A percentile compares a stretch with the other conserved stretches of the same genome.
Conservation (phyloP, 2,329 filamentous ascomycete species). For the Fusarium palustre region DNA sequence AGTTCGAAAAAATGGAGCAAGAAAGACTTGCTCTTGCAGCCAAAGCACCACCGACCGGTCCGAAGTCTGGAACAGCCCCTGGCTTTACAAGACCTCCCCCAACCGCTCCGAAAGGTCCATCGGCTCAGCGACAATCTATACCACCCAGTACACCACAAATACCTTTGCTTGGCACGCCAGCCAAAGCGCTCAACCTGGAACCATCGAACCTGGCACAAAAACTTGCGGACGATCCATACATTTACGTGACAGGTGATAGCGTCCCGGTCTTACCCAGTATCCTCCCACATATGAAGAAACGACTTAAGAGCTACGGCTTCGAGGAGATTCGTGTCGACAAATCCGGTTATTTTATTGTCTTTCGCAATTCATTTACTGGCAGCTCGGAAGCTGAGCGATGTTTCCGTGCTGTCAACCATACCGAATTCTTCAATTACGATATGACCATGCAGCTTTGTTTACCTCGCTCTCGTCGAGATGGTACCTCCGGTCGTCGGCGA, state of each 20-base stretch:
- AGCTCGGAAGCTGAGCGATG: conserved; percentile 85
- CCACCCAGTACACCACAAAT: conserved; percentile 47
- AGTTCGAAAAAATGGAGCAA: conserved; percentile 68
- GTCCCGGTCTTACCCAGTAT: conserved; percentile 90
- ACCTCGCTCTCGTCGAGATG: conserved; percentile 46
- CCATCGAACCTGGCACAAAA: conserved; percentile 73
- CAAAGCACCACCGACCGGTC: conserved; percentile 55
- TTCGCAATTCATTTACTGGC: conserved; percentile 80
- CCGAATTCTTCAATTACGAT: conserved; percentile 87
- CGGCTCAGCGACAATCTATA: conserved; percentile 62
- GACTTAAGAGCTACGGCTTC: conserved; percentile 84
- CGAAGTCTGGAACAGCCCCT: conserved; percentile 48
- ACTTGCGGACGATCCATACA: conserved; percentile 84
- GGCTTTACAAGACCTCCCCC: conserved; percentile 70
- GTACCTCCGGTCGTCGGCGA: conserved; percentile 47
- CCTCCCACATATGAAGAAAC: conserved; percentile 88
- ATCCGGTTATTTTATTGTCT: conserved; percentile 92
- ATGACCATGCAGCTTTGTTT: conserved; percentile 87
- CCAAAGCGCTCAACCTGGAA: conserved; percentile 66
- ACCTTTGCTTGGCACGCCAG: conserved; percentile 46
- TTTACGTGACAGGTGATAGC: conserved; percentile 87
- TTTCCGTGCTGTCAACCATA: conserved; percentile 80
- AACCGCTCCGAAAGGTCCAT: conserved; percentile 87
- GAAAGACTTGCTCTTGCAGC: conserved; percentile 49
- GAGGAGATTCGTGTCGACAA: conserved; percentile 85